A percentile compares a stretch with the other conserved stretches of the same genome.
Conservation (phyloP, 1,284 basidiomycete genomes). For the Sanguinoderma infundibulare region DNA sequence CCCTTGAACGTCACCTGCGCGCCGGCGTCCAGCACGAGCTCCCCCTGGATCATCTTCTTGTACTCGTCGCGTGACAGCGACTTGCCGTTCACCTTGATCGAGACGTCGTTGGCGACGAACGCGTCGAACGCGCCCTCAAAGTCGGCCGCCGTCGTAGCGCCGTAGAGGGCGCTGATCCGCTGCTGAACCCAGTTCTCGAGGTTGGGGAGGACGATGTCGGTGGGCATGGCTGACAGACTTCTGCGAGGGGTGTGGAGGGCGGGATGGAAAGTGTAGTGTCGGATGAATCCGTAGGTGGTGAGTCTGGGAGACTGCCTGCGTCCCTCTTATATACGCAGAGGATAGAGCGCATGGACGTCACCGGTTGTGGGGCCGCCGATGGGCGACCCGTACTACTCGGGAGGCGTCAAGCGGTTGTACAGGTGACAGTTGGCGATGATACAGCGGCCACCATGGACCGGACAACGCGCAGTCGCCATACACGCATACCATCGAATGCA, state of each 20-base stretch:
- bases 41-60: conserved; percentile 28
- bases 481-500: too few relatives aligned
- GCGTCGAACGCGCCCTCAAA: conserved; percentile 41
- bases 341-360: too few relatives aligned
- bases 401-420: not conserved
- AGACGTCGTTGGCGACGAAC: conserved; percentile 36
- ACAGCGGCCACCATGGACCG: too few relatives aligned
- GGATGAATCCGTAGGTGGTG: not conserved
- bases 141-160: conserved; percentile 33
- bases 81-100: conserved; percentile 41
- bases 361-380: not conserved
- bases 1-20: conserved; percentile 29
- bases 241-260: not conserved
- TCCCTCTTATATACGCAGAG: not conserved
- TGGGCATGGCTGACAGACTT: conserved; percentile 21
- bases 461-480: too few relatives aligned
- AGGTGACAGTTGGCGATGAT: not conserved
- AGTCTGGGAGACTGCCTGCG: not conserved
- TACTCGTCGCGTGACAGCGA: conserved; percentile 30
- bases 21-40: conserved; percentile 27
- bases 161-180: conserved; percentile 38
- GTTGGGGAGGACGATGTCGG: conserved; percentile 34
- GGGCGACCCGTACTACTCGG: not conserved
- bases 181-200: conserved; percentile 42
- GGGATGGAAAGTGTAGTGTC: not conserved